A percentile compares a stretch with the other conserved stretches of the same genome.
Conservation (phyloP, 148 eudicot genomes). For the Dysphania ambrosioides region DNA sequence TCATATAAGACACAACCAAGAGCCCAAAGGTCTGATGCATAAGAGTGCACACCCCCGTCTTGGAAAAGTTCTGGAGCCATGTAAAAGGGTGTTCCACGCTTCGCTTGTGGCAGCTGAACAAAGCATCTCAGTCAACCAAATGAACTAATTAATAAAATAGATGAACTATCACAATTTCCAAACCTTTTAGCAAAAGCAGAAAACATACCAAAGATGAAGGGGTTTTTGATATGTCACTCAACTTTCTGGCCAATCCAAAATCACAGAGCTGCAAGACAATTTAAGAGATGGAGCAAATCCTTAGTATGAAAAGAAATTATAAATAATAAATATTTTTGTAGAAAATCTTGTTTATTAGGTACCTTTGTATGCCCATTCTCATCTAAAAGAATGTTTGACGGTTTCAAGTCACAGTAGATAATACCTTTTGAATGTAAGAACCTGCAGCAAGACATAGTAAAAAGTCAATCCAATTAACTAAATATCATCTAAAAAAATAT, state of each 20-base stretch:
- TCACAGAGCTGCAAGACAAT: slow-evolving; percentile 69
- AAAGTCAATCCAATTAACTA: slow-evolving; percentile 7
- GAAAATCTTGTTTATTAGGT: not conserved
- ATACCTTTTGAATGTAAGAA: slow-evolving; percentile 90
- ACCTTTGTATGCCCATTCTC: slow-evolving; percentile 93
- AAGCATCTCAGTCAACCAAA: slow-evolving; percentile 17
- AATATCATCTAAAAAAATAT: too few relatives aligned
- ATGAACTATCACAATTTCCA: not conserved
- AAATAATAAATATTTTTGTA: not conserved
- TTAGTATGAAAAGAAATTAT: not conserved
- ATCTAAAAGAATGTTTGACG: slow-evolving; percentile 88
- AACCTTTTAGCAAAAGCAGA: not conserved
- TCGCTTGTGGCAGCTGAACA: slow-evolving; percentile 84
- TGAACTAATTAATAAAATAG: not conserved
- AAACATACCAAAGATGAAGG: slow-evolving; percentile 67
- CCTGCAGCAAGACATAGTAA: slow-evolving; percentile 34
- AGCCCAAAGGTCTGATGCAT: slow-evolving; percentile 96
- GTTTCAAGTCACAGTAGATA: slow-evolving; percentile 89
- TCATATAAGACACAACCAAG: slow-evolving; percentile 97
- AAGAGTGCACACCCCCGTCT: slow-evolving; percentile 97
- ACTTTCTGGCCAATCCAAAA: slow-evolving; percentile 87
- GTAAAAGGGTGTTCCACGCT: slow-evolving; percentile 96
- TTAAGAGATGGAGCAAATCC: not conserved
- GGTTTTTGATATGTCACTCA: slow-evolving; percentile 72
- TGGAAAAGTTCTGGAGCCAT: slow-evolving; percentile 99